A percentile compares a stretch with the other conserved stretches of the same genome.
These are phyloP conservation scores for grape (Vitis vinifera) DNA, from an alignment of 164 flowering plant genomes.

Conservation along the genomic window DNA sequence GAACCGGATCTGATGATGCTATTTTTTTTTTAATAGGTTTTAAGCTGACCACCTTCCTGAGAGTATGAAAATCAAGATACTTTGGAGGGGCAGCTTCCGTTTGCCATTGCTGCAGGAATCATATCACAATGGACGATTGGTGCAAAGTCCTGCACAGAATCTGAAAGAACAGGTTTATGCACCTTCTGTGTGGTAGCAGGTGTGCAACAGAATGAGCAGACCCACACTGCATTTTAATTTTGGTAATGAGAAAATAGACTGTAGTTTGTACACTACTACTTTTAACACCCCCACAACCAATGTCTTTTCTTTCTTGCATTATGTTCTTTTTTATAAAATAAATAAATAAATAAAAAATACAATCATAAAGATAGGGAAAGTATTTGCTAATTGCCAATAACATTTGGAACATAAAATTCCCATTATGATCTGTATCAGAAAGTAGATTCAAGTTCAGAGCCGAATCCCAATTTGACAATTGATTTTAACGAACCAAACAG, in stretches of 20 bases:
- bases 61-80: conserved; percentile 69
- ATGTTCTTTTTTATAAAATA: too few species aligned
- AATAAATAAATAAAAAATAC: too few species aligned
- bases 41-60: conserved; percentile 67
- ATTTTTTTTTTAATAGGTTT: too few species aligned
- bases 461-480: not conserved
- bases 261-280: too few species aligned
- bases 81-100: conserved; percentile 79
- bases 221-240: too few species aligned
- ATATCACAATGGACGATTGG: conserved; percentile 98
- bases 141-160: conserved; percentile 87
- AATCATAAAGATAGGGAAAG: too few species aligned
- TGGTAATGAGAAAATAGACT: too few species aligned
- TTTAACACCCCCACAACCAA: too few species aligned
- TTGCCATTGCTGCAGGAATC: conserved; percentile 91
- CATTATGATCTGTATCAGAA: not conserved
- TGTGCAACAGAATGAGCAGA: too few species aligned
- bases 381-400: too few species aligned
- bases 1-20: conserved; percentile 78
- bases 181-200: conserved; percentile 83
- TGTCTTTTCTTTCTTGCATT: too few species aligned
- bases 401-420: not conserved
- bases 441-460: conserved; percentile 5
- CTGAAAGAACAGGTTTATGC: conserved; percentile 93
- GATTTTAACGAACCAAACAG: not conserved